These are phyloP conservation scores for Drechslerella dactyloides DNA, from an alignment of 2,329 filamentous ascomycete genomes.

Conservation along the genomic window DNA sequence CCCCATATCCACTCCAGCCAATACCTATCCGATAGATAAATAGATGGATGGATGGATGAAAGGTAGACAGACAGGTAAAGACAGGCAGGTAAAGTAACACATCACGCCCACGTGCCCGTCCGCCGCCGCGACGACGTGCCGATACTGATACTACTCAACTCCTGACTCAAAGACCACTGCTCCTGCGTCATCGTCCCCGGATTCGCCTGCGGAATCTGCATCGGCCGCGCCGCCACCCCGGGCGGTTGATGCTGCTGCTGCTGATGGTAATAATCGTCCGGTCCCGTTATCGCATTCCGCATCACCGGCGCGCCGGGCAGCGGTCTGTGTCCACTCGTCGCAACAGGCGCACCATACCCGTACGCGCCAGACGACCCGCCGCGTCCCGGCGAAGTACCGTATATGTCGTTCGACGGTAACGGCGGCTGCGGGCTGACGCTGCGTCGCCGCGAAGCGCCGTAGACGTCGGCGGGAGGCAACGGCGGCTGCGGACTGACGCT, in stretches of 20 bases:
- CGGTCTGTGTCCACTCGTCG: constrained; percentile 23
- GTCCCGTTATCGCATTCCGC: constrained; percentile 49
- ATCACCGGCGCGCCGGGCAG: constrained; percentile 41
- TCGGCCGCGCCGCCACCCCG: constrained; percentile 15
- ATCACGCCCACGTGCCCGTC: constrained; percentile 41
- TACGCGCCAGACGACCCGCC: constrained; percentile 35
- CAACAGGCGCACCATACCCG: constrained; percentile 19
- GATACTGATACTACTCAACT: constrained; percentile 47
- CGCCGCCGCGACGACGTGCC: constrained; percentile 35
- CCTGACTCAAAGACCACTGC: constrained; percentile 49
- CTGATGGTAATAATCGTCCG: constrained; percentile 43
- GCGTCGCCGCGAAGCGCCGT: not conserved
- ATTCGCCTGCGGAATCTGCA: constrained; percentile 27
- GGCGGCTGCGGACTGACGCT: not conserved
- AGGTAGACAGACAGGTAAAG: too few relatives aligned
- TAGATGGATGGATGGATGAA: too few relatives aligned
- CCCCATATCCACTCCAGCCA: too few relatives aligned
- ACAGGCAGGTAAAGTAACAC: not conserved
- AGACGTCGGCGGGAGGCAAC: not conserved
- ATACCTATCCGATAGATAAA: too few relatives aligned
- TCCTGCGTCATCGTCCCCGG: constrained; percentile 39
- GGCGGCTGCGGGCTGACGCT: constrained; percentile 26
- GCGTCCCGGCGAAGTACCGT: constrained; percentile 35
- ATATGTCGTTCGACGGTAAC: constrained; percentile 12
- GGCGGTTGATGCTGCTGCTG: constrained; percentile 12